Base-by-base conservation (phyloP, 257 asterid species). In the Mitragyna speciosa region DNA sequence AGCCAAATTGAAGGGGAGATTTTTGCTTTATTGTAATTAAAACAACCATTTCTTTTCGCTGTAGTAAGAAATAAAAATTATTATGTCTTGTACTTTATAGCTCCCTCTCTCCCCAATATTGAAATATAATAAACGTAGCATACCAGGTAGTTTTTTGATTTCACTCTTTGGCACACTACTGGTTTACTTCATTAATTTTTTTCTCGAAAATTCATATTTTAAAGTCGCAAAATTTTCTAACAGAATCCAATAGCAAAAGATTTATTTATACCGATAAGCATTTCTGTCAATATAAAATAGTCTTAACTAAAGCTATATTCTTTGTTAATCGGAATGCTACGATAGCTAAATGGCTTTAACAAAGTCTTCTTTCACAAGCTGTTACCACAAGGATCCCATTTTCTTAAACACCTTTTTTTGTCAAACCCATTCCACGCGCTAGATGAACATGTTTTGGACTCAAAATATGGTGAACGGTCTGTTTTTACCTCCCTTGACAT, bases 311-410 rank as follows among this genome's bases (percentile, higher is more conserved):
- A 22, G 47, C 15, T 19, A 63, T 59, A 70, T 16, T 10, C 26
- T 14, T 6, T 61, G 17, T 72, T 61, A 80, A 80, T 65, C 67
- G 47, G 28, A 80, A 73, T 73, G 79, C 61, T 5, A 73, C 61
- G 51, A 26, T 52, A 33, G 65, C 64, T 2, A 16, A 36, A 43
- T 26, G 28, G 79, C 83, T 80, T 80, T 80, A 73, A 15, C 58
- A 63, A 73, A 68, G 81, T 59, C 71, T 71, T 70, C 82, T 79
- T 79, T 36, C 43, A 39, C 82, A 79, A 79, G 82, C 77, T 79
- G 82, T 79, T 71, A 41, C 71, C 45, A 70, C 73, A 72, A 75
- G 84, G 80, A 81, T 69, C 39, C 77, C 80, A 81, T 76, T 36
- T 76, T 70, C 71, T 69, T 19, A 73, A 68, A 33, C 76, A 28